Evolutionary conservation across 371 early-diverging fungal genomes (phyloP), one percentile per base, ranked within the genome.

Genomic region (Mucor plumbeus): DNA sequence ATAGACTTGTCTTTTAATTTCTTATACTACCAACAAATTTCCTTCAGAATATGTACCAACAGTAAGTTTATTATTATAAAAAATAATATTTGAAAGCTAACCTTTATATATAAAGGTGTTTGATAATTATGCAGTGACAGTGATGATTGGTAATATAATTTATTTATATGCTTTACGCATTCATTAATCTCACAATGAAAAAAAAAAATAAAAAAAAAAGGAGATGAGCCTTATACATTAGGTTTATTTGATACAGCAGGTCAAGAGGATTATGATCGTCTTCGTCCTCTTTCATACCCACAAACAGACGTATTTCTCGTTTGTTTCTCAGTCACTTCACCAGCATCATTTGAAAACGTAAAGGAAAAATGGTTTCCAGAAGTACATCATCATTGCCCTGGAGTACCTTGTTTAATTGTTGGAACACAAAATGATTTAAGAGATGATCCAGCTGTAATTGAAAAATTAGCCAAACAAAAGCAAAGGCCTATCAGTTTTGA

Each of bases 21-120:
- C 96, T 47, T 98, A 98, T 84, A 97, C 99, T 48, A 98, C 97
- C 43, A 97, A 97, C 90, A 96, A 97, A 85, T 98, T 98, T 73
- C 98, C 98, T 59, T 94, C 95, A 41, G 99, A 97, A 87, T 98
- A 98, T 74, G 97, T 98, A 39, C 99, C 99, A 57, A 98, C 99
- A 44, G 97, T 92, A 88, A 85, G 85, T 79, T 35, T 17, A 40
- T 21, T 17, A 40, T 1, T 50, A 21, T 26, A 50, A 11, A 4
- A 50, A 21, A 0, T 50, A 26, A 10, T 50, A 48, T 21, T n/a
- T 1, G 19, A 7, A 9, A 0, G 13, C 50, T 50, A 4, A 50
- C 10, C 5, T 38, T 7, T 19, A 3, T 26, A 3, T 26, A 50
- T 17, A 7, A 73, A 93, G 92, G 95, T 98, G 38, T 98, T 98